A percentile compares a stretch with the other conserved stretches of the same genome.
phyloP scores from a whole-genome alignment of 305 asterid species.

The Plantago lanceolata region DNA sequence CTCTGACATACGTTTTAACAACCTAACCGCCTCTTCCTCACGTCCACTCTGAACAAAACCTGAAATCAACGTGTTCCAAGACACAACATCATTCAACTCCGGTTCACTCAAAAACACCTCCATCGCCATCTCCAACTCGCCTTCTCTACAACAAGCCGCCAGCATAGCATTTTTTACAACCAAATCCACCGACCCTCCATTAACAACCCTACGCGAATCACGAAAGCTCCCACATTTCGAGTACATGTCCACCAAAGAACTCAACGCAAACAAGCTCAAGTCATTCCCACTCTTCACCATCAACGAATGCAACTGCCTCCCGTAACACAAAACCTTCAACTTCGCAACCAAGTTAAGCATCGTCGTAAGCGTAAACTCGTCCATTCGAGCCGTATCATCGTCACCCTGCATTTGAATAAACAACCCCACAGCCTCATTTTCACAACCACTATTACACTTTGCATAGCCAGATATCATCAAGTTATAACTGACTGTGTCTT shows the following conservation, averaged over 20 bases:
- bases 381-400: conserved; percentile 32
- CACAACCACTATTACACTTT: conserved; percentile 44
- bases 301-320: conserved; percentile 61
- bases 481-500: conserved; percentile 66
- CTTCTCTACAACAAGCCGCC: conserved; percentile 87
- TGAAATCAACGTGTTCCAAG: conserved; percentile 85
- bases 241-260: conserved; percentile 81
- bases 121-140: conserved; percentile 52
- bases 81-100: conserved; percentile 52
- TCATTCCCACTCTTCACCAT: conserved; percentile 76
- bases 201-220: conserved; percentile 48
- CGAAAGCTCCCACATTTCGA: conserved; percentile 64
- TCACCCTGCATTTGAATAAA: conserved; percentile 54
- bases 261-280: conserved; percentile 51
- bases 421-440: conserved; percentile 43
- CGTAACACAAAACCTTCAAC: conserved; percentile 41
- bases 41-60: conserved; percentile 65
- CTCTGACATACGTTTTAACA: conserved; percentile 48
- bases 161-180: conserved; percentile 68
- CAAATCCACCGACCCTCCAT: conserved; percentile 37
- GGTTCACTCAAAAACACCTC: conserved; percentile 41
- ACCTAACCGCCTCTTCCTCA: conserved; percentile 48
- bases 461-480: conserved; percentile 65
- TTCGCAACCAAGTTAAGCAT: conserved; percentile 67
- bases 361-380: conserved; percentile 70